phyloP scores from a whole-genome alignment of 805 yeast species.

The Candida endomychidarum region DNA sequence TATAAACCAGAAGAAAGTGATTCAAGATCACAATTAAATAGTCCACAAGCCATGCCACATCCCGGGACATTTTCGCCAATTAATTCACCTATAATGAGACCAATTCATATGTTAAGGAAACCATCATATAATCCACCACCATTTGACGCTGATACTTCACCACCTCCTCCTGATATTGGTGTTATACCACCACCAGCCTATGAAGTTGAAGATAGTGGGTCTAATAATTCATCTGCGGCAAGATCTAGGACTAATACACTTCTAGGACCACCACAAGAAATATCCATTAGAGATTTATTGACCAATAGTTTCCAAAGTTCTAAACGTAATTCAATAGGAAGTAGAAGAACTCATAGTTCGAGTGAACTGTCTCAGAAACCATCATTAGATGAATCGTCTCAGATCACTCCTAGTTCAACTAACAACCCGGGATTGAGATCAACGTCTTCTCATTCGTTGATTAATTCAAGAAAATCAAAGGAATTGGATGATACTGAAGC shows the following conservation, averaged over 20 bases:
- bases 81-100: conserved; percentile 39
- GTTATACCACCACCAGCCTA: conserved; percentile 32
- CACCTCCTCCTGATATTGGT: conserved; percentile 17
- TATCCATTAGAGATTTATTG: conserved; percentile 13
- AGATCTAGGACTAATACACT: not conserved
- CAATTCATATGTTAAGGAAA: conserved; percentile 52
- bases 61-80: conserved; percentile 44
- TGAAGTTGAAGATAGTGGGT: conserved; percentile 18
- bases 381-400: not conserved
- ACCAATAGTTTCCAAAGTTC: conserved; percentile 11
- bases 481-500: conserved; percentile 1
- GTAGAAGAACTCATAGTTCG: conserved; percentile 16
- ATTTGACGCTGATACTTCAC: conserved; percentile 37
- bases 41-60: conserved; percentile 66
- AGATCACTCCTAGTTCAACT: not conserved
- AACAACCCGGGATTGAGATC: conserved; percentile 2
- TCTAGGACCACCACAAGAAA: not conserved
- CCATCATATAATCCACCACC: conserved; percentile 67
- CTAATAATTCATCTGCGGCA: not conserved
- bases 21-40: conserved; percentile 39
- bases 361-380: conserved; percentile 11
- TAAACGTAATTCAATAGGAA: conserved; percentile 6
- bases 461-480: not conserved
- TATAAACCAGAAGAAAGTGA: conserved; percentile 52
- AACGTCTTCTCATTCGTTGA: not conserved